Base-by-base conservation (phyloP, 139 green algal species). In the Spirogloea muscicola region DNA sequence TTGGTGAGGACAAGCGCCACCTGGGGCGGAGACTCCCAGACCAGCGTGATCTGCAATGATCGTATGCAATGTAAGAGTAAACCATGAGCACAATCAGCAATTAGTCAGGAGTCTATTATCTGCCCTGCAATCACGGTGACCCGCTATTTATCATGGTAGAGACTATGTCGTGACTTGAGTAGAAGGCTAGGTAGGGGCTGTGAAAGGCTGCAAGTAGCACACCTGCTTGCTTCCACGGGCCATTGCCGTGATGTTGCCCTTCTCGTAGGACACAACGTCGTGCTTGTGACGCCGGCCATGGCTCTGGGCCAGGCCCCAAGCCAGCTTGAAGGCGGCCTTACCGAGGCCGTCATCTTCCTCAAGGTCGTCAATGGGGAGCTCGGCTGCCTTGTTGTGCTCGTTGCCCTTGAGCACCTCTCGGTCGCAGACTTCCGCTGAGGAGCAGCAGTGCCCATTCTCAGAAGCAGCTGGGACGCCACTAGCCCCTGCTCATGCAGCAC, bases 211-310 rank as follows among this genome's bases (percentile, higher is more conserved):
- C 44, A 52, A 16, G 44, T 16, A 16, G 13, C 44, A n/a, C 71
- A 42, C 39, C 60, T 66, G 60, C 39, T 48, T 69, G 59, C 10
- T 76, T 3, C 57, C 33, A 3, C 63, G 5, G 25, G 38, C 63
- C 63, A 48, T 3, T 3, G 5, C 61, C 18, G 42, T 31, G 63
- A 72, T 72, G 39, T 57, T 61, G 4, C 63, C 63, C 10, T 44
- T 38, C 16, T 77, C 34, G 55, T 65, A 77, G 29, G 58, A 77
- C 10, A 72, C 59, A 38, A 72, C 13, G 5, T 72, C 69, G 34
- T 77, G 58, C 55, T 55, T 42, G 16, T 77, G 52, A 33, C 58
- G 38, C 6, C 39, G 59, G 27, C 31, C 16, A 13, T 27, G 46
- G 5, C 34, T 38, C 4, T 7, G 58, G 3, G 34, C 59, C n/a